These are phyloP conservation scores for Cyclospora cayetanensis DNA, from an alignment of 169 alveolate species.

Conservation along the genomic window DNA sequence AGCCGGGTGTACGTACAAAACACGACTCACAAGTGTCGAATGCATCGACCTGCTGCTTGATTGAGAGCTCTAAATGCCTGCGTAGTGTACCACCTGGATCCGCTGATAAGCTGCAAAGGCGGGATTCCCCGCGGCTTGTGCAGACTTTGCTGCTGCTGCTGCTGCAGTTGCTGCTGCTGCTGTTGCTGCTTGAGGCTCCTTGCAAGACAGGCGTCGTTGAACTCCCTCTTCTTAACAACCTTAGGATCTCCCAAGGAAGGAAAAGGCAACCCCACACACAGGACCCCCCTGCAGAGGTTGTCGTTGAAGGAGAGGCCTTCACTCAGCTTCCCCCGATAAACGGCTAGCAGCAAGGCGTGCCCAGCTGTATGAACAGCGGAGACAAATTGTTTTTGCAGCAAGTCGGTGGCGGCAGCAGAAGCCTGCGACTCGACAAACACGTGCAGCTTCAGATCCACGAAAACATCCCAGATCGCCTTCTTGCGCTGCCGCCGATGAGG, in stretches of 20 bases:
- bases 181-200: conserved; percentile 19
- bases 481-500: not conserved
- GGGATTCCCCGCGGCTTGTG: not conserved
- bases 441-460: not conserved
- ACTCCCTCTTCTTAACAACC: not conserved
- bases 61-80: conserved; percentile 88
- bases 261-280: conserved; percentile 93
- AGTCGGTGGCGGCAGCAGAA: not conserved
- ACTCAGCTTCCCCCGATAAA: conserved; percentile 93
- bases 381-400: not conserved
- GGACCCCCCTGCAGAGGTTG: conserved; percentile 91
- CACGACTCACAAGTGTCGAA: conserved; percentile 81
- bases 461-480: not conserved
- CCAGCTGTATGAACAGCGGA: not conserved
- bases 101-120: conserved; percentile 28
- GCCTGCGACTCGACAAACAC: not conserved
- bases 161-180: conserved; percentile 34
- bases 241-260: conserved; percentile 90
- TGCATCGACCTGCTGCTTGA: conserved; percentile 89
- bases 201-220: conserved; percentile 32
- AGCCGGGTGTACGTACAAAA: not conserved
- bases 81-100: conserved; percentile 83
- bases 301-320: conserved; percentile 96
- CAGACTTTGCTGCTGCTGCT: not conserved
- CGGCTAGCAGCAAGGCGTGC: conserved; percentile 93